Percentiles rank a stretch among this genome's conserved stretches.
Conservation (phyloP, 1,284 basidiomycete species). For the Mycena sp. region DNA sequence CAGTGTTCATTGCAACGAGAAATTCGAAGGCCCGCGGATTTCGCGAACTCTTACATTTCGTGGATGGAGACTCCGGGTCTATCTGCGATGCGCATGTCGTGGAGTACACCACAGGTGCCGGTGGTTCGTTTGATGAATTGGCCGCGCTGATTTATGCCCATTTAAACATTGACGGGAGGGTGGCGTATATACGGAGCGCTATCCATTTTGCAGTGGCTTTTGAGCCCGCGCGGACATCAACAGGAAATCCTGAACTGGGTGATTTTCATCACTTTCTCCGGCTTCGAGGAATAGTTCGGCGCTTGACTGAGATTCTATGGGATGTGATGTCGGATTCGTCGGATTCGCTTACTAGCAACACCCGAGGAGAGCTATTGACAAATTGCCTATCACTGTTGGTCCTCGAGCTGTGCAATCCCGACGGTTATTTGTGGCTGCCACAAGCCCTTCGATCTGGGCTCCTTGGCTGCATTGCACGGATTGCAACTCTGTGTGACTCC, state of each 20-base stretch:
- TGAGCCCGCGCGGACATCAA: too few species aligned
- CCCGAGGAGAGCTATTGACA: not conserved
- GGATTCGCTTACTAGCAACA: not conserved
- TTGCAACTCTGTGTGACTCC: too few species aligned
- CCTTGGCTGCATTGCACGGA: not conserved
- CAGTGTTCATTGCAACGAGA: not conserved
- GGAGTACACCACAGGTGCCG: not conserved
- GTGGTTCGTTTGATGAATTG: not conserved
- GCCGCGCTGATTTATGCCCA: not conserved
- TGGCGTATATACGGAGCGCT: not conserved
- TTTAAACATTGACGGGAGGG: not conserved
- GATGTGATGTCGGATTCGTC: not conserved
- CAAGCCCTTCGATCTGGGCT: not conserved
- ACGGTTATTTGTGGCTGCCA: not conserved
- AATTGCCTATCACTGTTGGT: not conserved
- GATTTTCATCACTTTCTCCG: not conserved
- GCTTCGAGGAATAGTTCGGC: not conserved
- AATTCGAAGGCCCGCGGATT: not conserved
- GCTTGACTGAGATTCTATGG: not conserved
- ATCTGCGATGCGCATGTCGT: not conserved
- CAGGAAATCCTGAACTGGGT: not conserved
- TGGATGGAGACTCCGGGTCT: not conserved
- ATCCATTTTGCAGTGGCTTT: not conserved
- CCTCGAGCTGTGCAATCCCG: not conserved
- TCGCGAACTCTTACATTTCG: not conserved